phyloP scores from a whole-genome alignment of 768 basidiomycete species.

The Botryobasidium botryosum region DNA sequence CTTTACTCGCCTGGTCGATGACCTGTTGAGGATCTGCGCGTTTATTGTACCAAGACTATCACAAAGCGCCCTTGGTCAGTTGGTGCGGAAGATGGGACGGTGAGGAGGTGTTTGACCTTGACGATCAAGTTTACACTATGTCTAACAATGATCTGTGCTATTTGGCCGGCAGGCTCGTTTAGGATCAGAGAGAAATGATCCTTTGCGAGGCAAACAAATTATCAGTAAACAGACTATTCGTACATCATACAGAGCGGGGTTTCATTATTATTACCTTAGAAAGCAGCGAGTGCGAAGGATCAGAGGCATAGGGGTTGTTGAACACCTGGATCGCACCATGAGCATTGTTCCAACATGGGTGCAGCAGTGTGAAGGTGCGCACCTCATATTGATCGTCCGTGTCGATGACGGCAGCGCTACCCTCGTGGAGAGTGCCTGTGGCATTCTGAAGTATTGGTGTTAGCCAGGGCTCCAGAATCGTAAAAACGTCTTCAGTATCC shows the following conservation, averaged over 20 bases:
- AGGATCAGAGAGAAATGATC: constrained; percentile 57
- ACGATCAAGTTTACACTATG: constrained; percentile 18
- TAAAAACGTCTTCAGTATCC: constrained; percentile 35
- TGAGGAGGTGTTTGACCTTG: neutral
- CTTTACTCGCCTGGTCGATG: neutral
- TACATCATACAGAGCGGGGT: no score
- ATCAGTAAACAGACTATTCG: no score
- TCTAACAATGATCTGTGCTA: constrained; percentile 49
- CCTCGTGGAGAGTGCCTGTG: constrained; percentile 38
- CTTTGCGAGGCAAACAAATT: no score
- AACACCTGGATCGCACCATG: constrained; percentile 51
- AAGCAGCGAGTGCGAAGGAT: constrained; percentile 56
- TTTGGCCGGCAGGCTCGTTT: constrained; percentile 60
- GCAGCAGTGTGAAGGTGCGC: no score
- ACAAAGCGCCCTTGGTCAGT: neutral
- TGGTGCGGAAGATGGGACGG: neutral
- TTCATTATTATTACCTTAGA: no score
- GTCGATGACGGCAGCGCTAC: constrained; percentile 53
- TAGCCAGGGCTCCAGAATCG: constrained; percentile 49
- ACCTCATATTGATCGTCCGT: constrained; percentile 47
- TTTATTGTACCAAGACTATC: neutral
- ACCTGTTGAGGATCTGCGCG: neutral
- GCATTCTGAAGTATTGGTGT: constrained; percentile 44
- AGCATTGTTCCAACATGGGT: no score
- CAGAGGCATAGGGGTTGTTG: constrained; percentile 45